Conservation (phyloP, 352 stramenopile genomes). For the Pythium sp. region DNA sequence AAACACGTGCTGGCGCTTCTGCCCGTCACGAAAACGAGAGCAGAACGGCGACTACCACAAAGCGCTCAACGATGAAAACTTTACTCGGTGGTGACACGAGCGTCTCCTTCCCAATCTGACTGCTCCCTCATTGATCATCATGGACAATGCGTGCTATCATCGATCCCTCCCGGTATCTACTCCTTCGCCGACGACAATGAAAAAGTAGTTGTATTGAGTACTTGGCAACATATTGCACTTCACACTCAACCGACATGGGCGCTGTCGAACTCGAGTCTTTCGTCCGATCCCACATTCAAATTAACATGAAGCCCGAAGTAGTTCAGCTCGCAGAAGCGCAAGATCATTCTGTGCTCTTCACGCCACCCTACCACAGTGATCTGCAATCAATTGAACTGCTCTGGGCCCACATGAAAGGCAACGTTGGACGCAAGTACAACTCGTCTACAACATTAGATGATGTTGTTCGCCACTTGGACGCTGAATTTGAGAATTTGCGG, state of each 20-base stretch:
- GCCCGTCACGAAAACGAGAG: not conserved
- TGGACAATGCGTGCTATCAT: conserved; percentile 2
- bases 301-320: not conserved
- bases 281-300: not conserved
- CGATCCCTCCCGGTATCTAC: not conserved
- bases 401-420: not conserved
- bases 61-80: conserved; percentile 1
- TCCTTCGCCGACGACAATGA: not conserved
- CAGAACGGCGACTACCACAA: conserved; percentile 5
- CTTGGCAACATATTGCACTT: too few relatives aligned
- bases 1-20: conserved; percentile 6
- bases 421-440: conserved; percentile 1
- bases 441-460: not conserved
- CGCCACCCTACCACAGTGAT: conserved; percentile 1
- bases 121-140: not conserved
- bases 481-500: not conserved
- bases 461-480: not conserved
- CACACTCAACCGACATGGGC: not conserved
- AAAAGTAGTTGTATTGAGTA: not conserved
- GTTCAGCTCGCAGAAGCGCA: not conserved
- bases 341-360: conserved; percentile 3
- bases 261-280: not conserved
- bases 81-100: not conserved
- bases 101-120: not conserved
- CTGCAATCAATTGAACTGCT: not conserved